Conservation (phyloP, 176 grass and related monocot species). For the Phyllostachys edulis region DNA sequence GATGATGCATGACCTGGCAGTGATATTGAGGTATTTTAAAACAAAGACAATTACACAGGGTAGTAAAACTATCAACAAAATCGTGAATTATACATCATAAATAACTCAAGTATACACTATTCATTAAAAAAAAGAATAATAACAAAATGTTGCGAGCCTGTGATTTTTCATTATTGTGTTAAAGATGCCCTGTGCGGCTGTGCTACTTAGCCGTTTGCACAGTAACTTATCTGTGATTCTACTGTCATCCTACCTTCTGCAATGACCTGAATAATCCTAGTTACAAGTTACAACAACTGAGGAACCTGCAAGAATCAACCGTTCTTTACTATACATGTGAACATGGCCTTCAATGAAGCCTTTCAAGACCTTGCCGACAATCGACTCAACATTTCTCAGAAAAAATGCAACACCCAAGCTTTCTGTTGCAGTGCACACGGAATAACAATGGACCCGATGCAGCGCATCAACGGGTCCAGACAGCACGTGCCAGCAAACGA, state of each 20-base stretch:
- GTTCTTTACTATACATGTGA: conserved; percentile 36
- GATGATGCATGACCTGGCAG: background rate
- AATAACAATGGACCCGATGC: background rate
- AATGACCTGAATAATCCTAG: conserved; percentile 26
- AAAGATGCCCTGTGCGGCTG: conserved; percentile 23
- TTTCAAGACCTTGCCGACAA: conserved; percentile 13
- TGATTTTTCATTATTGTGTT: conserved; percentile 29
- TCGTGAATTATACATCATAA: conserved; percentile 13
- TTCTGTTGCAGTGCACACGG: background rate
- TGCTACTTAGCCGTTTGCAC: background rate
- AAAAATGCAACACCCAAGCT: conserved; percentile 2
- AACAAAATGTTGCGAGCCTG: background rate
- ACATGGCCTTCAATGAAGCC: background rate
- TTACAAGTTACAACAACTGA: conserved; percentile 26
- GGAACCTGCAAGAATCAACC: conserved; percentile 31
- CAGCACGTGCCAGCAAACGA: background rate
- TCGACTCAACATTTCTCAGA: background rate
- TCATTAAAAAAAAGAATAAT: background rate
- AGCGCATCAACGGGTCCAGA: background rate
- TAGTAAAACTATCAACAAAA: conserved; percentile 10
- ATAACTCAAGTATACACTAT: conserved; percentile 12
- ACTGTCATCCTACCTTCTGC: conserved; percentile 36
- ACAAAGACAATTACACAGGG: too few relatives aligned
- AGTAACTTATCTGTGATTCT: conserved; percentile 17
- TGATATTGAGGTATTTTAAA: background rate